Percentiles rank a stretch among this genome's conserved stretches.
These are phyloP conservation scores for Blastomyces silverae DNA, from an alignment of 2,329 filamentous ascomycete genomes.

Conservation along the genomic window DNA sequence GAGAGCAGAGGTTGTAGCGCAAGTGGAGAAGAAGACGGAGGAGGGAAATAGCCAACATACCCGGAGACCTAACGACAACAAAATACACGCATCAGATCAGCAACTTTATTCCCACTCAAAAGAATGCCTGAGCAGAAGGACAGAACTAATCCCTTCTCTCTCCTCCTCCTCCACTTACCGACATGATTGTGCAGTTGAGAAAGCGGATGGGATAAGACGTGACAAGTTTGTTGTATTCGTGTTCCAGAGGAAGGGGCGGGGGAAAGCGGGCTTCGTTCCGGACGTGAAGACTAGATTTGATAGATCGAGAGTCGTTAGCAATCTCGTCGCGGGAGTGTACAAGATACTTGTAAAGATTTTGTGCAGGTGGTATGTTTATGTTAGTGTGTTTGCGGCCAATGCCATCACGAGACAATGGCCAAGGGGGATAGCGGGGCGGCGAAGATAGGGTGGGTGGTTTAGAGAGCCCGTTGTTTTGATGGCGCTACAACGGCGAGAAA, in stretches of 20 bases:
- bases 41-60: neutral
- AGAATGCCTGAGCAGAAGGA: neutral
- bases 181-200: slow-evolving; percentile 1
- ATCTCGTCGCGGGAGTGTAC: neutral
- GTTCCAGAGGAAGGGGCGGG: neutral
- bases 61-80: slow-evolving; percentile 4
- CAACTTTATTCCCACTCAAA: neutral
- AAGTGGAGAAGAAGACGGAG: too few species aligned
- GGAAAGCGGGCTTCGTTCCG: neutral
- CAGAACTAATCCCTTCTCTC: neutral
- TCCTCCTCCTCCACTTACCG: neutral
- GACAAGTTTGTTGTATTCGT: neutral
- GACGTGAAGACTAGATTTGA: neutral
- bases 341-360: neutral
- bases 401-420: neutral
- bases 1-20: neutral
- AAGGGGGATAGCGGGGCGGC: neutral
- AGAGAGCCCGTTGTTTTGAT: neutral
- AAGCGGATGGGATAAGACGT: neutral
- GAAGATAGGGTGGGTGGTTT: neutral
- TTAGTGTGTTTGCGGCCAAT: neutral
- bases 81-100: neutral
- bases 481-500: neutral
- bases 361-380: neutral
- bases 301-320: neutral